Evolutionary conservation across 2,329 filamentous ascomycete genomes (phyloP).

Genomic region (Aspergillus flavus): DNA sequence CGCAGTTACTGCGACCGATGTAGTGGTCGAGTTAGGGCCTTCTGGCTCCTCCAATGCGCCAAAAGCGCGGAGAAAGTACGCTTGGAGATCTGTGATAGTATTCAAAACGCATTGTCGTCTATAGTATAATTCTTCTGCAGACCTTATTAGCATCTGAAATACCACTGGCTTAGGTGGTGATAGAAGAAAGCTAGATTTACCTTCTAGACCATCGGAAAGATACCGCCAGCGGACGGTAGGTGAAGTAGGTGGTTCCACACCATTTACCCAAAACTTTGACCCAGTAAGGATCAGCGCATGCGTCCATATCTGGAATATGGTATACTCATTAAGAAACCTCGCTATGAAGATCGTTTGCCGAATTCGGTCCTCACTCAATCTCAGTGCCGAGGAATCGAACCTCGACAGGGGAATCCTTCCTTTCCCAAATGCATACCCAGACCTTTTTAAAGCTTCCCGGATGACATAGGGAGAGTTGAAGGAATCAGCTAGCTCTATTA

Average conservation of each 20-base stretch:
- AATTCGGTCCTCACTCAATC: constrained; percentile 40
- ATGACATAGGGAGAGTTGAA: constrained; percentile 38
- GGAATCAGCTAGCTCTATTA: constrained; percentile 37
- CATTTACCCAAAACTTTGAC: constrained; percentile 39
- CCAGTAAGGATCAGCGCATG: constrained; percentile 41
- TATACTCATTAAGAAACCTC: constrained; percentile 31
- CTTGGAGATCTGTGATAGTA: constrained; percentile 47
- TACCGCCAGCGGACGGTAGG: constrained; percentile 38
- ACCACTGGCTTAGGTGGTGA: not conserved
- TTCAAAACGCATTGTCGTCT: constrained; percentile 45
- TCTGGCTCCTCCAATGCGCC: constrained; percentile 38
- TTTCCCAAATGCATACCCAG: constrained; percentile 36
- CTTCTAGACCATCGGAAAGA: constrained; percentile 43
- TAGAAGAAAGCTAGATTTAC: constrained; percentile 25
- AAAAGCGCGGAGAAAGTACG: constrained; percentile 44
- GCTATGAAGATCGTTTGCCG: constrained; percentile 45
- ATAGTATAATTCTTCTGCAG: constrained; percentile 45
- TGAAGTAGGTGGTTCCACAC: constrained; percentile 26
- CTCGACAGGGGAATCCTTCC: constrained; percentile 26
- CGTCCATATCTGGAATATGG: constrained; percentile 33
- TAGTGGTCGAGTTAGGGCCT: constrained; percentile 18
- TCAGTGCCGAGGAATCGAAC: constrained; percentile 30
- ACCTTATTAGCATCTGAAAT: constrained; percentile 7
- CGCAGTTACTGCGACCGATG: constrained; percentile 19
- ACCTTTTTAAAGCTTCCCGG: constrained; percentile 22